Percentiles rank a stretch among this genome's conserved stretches.
Conservation (phyloP, 768 basidiomycete genomes). For the Naganishia friedmannii region DNA sequence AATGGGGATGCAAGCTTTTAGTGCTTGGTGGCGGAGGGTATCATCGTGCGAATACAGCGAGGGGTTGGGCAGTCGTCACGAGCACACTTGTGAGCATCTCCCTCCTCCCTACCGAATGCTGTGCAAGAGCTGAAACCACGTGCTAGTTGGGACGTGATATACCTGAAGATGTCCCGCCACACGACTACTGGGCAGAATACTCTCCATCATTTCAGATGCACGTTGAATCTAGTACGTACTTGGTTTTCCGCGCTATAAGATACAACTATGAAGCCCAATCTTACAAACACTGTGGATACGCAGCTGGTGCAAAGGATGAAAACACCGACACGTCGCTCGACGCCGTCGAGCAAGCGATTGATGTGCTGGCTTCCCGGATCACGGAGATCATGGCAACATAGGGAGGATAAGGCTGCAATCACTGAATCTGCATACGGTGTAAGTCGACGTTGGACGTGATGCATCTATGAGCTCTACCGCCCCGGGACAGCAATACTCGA, state of each 20-base stretch:
- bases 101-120: neutral
- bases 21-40: slow-evolving; percentile 67
- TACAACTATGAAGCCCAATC: neutral
- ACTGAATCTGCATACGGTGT: no score
- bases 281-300: neutral
- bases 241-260: neutral
- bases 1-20: slow-evolving; percentile 40
- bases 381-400: neutral
- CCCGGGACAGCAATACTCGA: no score
- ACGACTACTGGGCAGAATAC: slow-evolving; percentile 68
- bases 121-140: neutral
- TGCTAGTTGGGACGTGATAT: slow-evolving; percentile 61
- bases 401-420: no score
- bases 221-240: slow-evolving; percentile 55
- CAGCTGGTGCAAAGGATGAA: slow-evolving; percentile 27
- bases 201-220: slow-evolving; percentile 78
- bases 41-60: slow-evolving; percentile 73
- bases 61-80: slow-evolving; percentile 82
- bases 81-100: slow-evolving; percentile 64
- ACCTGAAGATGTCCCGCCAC: slow-evolving; percentile 70
- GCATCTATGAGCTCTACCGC: no score
- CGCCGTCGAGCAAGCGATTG: slow-evolving; percentile 42
- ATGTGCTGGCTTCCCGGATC: slow-evolving; percentile 17
- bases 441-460: no score
- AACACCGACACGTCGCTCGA: slow-evolving; percentile 41